Percentiles rank a stretch among this genome's conserved stretches.
These are phyloP conservation scores for Salix udensis DNA, from an alignment of 345 rosid species.

Conservation along the genomic window DNA sequence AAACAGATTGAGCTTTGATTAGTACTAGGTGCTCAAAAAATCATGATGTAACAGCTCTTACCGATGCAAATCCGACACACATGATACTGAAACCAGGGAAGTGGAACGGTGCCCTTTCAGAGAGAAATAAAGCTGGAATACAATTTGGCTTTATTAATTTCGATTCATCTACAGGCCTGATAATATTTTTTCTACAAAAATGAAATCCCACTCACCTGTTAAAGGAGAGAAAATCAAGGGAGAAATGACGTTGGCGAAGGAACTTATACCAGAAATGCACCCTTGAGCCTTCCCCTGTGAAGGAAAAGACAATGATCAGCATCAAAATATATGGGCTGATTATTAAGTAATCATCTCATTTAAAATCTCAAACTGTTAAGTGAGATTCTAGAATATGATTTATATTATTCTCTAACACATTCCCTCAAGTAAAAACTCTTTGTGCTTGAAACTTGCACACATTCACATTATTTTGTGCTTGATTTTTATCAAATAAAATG, in stretches of 20 bases:
- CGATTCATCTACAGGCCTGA: neutral
- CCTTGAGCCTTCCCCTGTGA: slow-evolving; percentile 92
- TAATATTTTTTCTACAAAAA: neutral
- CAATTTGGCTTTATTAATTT: slow-evolving; percentile 11
- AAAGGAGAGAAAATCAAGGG: slow-evolving; percentile 78
- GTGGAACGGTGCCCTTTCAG: slow-evolving; percentile 67
- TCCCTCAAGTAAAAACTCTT: too few species aligned
- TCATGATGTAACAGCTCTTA: slow-evolving; percentile 29
- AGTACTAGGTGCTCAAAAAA: neutral
- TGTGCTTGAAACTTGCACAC: too few species aligned
- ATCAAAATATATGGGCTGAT: neutral
- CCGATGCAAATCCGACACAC: slow-evolving; percentile 65
- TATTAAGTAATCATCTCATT: too few species aligned
- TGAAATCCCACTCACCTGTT: slow-evolving; percentile 46
- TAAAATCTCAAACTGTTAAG: too few species aligned
- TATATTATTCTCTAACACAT: too few species aligned
- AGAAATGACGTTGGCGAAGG: slow-evolving; percentile 65
- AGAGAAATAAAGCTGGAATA: slow-evolving; percentile 73
- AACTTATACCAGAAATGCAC: slow-evolving; percentile 72
- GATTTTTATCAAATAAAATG: too few species aligned
- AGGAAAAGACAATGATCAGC: neutral
- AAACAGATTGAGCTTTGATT: neutral
- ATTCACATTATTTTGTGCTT: too few species aligned
- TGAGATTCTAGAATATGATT: too few species aligned
- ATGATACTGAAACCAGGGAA: slow-evolving; percentile 93